These are phyloP conservation scores for Lactarius deliciosus DNA, from an alignment of 768 basidiomycete genomes.

Conservation along the genomic window DNA sequence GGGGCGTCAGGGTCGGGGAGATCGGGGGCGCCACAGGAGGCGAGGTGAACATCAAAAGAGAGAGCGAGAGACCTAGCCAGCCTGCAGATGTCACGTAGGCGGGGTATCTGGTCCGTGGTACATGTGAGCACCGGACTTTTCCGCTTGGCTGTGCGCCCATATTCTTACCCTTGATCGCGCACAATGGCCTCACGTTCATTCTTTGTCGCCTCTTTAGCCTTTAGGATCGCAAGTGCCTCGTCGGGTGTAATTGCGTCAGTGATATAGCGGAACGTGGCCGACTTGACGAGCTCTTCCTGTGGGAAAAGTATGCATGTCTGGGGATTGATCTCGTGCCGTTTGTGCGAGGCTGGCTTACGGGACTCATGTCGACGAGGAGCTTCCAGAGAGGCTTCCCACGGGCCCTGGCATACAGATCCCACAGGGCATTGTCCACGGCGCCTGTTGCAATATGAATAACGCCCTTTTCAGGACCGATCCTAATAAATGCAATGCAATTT, in stretches of 20 bases:
- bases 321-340: background rate
- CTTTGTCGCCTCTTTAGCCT: slow-evolving; percentile 73
- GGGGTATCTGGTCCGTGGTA: slow-evolving; percentile 59
- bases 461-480: slow-evolving; percentile 94
- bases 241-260: slow-evolving; percentile 90
- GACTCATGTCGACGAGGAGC: slow-evolving; percentile 86
- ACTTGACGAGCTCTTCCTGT: slow-evolving; percentile 75
- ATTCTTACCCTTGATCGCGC: slow-evolving; percentile 56
- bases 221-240: slow-evolving; percentile 83
- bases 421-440: slow-evolving; percentile 88
- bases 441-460: slow-evolving; percentile 89
- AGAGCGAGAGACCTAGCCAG: slow-evolving; percentile 64
- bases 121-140: background rate
- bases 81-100: slow-evolving; percentile 93
- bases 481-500: slow-evolving; percentile 32
- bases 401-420: slow-evolving; percentile 88
- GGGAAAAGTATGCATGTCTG: background rate
- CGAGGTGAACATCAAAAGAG: background rate
- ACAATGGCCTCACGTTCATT: slow-evolving; percentile 76
- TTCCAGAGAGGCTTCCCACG: slow-evolving; percentile 91
- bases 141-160: background rate
- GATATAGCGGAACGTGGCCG: slow-evolving; percentile 85
- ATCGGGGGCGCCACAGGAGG: background rate
- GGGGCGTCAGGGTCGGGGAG: slow-evolving; percentile 5
- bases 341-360: slow-evolving; percentile 42